A percentile compares a stretch with the other conserved stretches of the same genome.
Conservation (phyloP, 495 filamentous ascomycete species). For the Lepidopterella palustris region DNA sequence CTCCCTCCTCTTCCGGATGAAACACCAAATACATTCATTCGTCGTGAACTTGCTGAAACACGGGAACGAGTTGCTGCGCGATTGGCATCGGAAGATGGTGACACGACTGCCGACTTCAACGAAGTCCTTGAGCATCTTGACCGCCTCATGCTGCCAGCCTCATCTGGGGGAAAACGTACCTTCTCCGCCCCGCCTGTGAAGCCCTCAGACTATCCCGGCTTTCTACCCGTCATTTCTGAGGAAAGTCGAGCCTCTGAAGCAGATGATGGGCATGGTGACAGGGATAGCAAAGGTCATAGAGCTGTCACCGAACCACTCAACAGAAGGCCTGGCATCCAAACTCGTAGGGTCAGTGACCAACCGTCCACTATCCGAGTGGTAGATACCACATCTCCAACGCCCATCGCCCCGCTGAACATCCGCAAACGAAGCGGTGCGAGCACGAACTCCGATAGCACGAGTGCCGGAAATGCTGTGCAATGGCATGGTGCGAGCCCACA, state of each 20-base stretch:
- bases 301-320: constrained; percentile 35
- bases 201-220: constrained; percentile 23
- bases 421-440: constrained; percentile 36
- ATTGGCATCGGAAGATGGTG: constrained; percentile 32
- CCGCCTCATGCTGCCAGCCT: constrained; percentile 43
- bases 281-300: constrained; percentile 28
- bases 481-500: constrained; percentile 7
- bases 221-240: constrained; percentile 38
- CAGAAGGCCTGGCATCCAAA: constrained; percentile 16
- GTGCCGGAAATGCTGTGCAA: constrained; percentile 4
- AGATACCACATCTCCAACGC: constrained; percentile 29
- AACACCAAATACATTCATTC: constrained; percentile 43
- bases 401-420: constrained; percentile 38
- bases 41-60: constrained; percentile 50
- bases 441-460: constrained; percentile 12
- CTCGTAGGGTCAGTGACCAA: constrained; percentile 21
- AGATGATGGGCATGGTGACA: constrained; percentile 23
- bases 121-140: constrained; percentile 58
- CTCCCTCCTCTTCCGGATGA: constrained; percentile 36
- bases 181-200: constrained; percentile 48
- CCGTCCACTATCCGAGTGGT: constrained; percentile 34
- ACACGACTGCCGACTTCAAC: constrained; percentile 42
- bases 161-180: constrained; percentile 34
- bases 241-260: constrained; percentile 29
- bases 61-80: constrained; percentile 48